Conservation (phyloP, 176 grass and related monocot genomes). For the sorghum (Sorghum bicolor) region Sorghum_bicolor_NCBIv3 NC_012871.2:504501-505000, state of each 20-base stretch:
- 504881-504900: background rate
- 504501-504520: constrained; percentile 6
- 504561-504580: background rate
- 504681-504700: background rate
- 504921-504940: background rate
- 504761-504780: background rate
- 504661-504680: background rate
- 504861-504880: background rate
- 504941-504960: background rate
- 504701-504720: background rate
- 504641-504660: background rate
- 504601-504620: background rate
- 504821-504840: background rate
- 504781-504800: background rate
- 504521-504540: constrained; percentile 2
- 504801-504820: background rate
- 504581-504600: constrained; percentile 8
- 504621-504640: background rate
- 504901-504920: background rate
- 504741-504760: background rate
- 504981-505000: background rate
- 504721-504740: background rate
- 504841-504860: background rate
- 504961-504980: background rate
- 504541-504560: background rate